Percentiles rank a stretch among this genome's conserved stretches.
phyloP scores from a whole-genome alignment of 108 stramenopile species.

The Conticribra guillardii region DNA sequence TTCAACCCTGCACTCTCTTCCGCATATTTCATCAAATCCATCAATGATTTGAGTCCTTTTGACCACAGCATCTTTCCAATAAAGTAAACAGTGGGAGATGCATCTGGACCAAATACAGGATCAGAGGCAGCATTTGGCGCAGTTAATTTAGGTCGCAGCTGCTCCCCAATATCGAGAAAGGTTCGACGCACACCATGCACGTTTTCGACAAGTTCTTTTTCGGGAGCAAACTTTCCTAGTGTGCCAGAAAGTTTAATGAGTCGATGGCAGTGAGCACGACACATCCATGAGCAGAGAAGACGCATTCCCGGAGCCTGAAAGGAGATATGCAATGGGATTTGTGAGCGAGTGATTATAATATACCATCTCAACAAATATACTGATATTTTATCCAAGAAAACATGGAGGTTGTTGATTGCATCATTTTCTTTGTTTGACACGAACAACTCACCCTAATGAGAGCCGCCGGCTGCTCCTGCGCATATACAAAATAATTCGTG shows the following conservation, averaged over 20 bases:
- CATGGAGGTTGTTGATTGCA: too few species aligned
- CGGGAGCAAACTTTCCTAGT: conserved; percentile 74
- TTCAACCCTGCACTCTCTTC: conserved; percentile 72
- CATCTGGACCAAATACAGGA: conserved; percentile 66
- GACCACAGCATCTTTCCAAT: conserved; percentile 93
- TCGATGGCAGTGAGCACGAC: conserved; percentile 87
- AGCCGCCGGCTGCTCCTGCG: conserved; percentile 81
- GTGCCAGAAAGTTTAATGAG: conserved; percentile 86
- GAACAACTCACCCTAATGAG: conserved; percentile 74
- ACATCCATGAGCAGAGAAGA: conserved; percentile 75
- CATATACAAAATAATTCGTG: conserved; percentile 91
- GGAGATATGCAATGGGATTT: not conserved
- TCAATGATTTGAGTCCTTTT: conserved; percentile 82
- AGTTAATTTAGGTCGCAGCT: conserved; percentile 33
- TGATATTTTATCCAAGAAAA: not conserved
- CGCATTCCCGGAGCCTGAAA: conserved; percentile 79
- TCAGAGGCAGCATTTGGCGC: conserved; percentile 22
- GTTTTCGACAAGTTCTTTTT: conserved; percentile 89
- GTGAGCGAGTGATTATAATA: not conserved
- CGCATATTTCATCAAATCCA: conserved; percentile 84
- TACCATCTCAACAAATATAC: not conserved
- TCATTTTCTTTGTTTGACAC: too few species aligned
- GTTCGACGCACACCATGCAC: conserved; percentile 88
- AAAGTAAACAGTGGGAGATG: conserved; percentile 76
- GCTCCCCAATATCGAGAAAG: conserved; percentile 65